Percentiles rank a stretch among this genome's conserved stretches.
phyloP scores from a whole-genome alignment of 1,284 basidiomycete genomes.

The Ustilago tritici region DNA sequence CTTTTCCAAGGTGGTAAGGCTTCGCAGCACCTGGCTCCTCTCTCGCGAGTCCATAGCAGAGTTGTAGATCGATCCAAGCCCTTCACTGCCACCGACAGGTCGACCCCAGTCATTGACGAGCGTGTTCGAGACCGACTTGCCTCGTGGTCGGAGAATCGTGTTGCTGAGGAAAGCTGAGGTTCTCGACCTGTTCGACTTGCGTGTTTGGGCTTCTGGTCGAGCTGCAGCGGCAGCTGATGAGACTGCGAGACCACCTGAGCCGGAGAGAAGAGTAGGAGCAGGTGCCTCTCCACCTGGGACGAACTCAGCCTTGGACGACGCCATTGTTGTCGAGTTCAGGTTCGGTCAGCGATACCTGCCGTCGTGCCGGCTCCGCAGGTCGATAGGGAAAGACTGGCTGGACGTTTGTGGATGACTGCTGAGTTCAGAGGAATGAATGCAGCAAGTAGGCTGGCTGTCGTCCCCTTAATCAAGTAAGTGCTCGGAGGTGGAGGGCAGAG shows the following conservation, averaged over 20 bases:
- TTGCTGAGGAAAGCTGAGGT: conserved; percentile 32
- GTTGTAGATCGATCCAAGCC: conserved; percentile 39
- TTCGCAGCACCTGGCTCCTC: conserved; percentile 45
- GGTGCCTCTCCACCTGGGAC: conserved; percentile 6
- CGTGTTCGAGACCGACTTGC: conserved; percentile 21
- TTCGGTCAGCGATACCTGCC: conserved; percentile 3
- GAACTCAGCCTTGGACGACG: conserved; percentile 37
- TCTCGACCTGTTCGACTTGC: conserved; percentile 26
- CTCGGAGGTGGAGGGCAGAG: not conserved
- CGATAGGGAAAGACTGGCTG: not conserved
- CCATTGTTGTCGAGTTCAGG: conserved; percentile 8
- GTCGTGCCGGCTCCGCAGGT: not conserved
- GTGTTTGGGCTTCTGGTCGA: conserved; percentile 18
- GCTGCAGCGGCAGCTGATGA: not conserved
- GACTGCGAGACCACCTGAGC: not conserved
- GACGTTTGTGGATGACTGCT: not conserved
- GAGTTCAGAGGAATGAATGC: not conserved
- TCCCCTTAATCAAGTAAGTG: not conserved
- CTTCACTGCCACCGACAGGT: conserved; percentile 49
- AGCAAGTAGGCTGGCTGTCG: not conserved
- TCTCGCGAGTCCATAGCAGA: conserved; percentile 33
- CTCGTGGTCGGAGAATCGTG: conserved; percentile 22
- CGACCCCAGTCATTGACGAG: conserved; percentile 35
- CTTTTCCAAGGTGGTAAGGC: conserved; percentile 44
- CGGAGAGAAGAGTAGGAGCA: conserved; percentile 13